Evolutionary conservation across 2,329 filamentous ascomycete genomes (phyloP).

Genomic region (Fonsecaea erecta): DNA sequence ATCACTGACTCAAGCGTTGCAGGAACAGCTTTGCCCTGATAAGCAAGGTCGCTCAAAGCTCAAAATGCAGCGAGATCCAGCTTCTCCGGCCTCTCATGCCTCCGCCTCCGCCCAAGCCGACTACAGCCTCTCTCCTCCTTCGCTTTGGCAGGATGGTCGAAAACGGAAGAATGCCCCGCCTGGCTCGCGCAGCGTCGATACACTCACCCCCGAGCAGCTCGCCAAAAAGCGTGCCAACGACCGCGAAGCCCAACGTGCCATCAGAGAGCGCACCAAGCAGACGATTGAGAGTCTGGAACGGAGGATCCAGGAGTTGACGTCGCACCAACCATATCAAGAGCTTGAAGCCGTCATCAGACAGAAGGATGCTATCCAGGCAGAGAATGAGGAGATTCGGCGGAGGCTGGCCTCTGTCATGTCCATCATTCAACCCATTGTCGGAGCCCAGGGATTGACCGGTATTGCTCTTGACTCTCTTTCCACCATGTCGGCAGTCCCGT

Average conservation of each 20-base stretch:
- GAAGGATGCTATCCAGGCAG: slow-evolving; percentile 76
- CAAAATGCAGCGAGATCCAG: slow-evolving; percentile 31
- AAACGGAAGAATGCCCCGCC: slow-evolving; percentile 50
- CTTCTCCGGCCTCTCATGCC: slow-evolving; percentile 19
- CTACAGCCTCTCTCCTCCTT: slow-evolving; percentile 18
- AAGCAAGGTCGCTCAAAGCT: slow-evolving; percentile 15
- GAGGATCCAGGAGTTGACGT: slow-evolving; percentile 74
- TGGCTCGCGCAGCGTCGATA: slow-evolving; percentile 75
- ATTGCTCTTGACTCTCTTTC: slow-evolving; percentile 11
- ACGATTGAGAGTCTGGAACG: slow-evolving; percentile 77
- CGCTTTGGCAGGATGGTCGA: slow-evolving; percentile 36
- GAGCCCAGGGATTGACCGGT: slow-evolving; percentile 52
- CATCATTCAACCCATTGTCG: slow-evolving; percentile 53
- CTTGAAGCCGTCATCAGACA: slow-evolving; percentile 74
- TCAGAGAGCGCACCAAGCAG: slow-evolving; percentile 78
- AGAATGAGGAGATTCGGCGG: slow-evolving; percentile 78
- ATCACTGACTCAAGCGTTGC: slow-evolving; percentile 21
- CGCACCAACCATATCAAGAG: slow-evolving; percentile 81
- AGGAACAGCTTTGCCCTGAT: slow-evolving; percentile 14
- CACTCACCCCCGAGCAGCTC: slow-evolving; percentile 83
- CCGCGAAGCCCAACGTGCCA: slow-evolving; percentile 82
- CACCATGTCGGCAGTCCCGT: slow-evolving; percentile 23
- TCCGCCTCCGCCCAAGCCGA: slow-evolving; percentile 24
- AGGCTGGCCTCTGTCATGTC: slow-evolving; percentile 68
- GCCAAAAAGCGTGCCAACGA: slow-evolving; percentile 91